Evolutionary conservation across 441 rosid species (phyloP).

Genomic region (Isatis lusitanica): DNA sequence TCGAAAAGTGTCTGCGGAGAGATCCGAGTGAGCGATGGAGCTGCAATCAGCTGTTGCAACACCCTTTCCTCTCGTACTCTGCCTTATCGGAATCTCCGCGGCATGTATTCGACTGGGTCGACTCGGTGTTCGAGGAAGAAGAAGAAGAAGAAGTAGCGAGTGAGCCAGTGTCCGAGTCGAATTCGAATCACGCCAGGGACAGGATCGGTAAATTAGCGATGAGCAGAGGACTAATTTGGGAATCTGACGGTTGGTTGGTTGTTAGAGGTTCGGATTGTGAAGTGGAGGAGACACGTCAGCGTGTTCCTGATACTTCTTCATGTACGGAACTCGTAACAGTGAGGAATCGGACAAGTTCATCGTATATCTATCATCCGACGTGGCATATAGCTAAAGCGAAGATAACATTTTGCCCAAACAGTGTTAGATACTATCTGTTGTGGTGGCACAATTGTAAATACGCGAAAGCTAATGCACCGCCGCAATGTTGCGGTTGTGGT

Average conservation of each 20-base stretch:
- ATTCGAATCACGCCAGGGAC: neutral
- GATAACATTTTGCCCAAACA: neutral
- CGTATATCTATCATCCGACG: neutral
- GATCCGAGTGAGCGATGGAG: neutral
- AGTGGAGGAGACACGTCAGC: constrained; percentile 6
- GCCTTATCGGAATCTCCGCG: neutral
- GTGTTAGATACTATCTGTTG: neutral
- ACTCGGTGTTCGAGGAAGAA: neutral
- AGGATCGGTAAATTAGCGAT: neutral
- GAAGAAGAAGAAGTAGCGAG: constrained; percentile 7
- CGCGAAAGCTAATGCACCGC: neutral
- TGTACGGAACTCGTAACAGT: constrained; percentile 10
- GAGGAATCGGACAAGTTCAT: neutral
- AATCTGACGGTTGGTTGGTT: constrained; percentile 11
- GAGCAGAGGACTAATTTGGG: neutral
- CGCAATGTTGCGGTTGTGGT: neutral
- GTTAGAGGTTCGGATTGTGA: neutral
- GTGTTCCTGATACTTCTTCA: neutral
- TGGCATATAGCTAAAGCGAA: neutral
- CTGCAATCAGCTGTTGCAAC: neutral
- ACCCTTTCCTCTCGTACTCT: neutral
- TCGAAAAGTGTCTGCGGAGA: neutral
- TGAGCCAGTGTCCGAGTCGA: constrained; percentile 3
- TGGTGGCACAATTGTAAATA: neutral
- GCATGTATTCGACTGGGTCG: constrained; percentile 15